Base-by-base conservation (phyloP, 1,284 basidiomycete genomes). In the Ustilago trichophora region DNA sequence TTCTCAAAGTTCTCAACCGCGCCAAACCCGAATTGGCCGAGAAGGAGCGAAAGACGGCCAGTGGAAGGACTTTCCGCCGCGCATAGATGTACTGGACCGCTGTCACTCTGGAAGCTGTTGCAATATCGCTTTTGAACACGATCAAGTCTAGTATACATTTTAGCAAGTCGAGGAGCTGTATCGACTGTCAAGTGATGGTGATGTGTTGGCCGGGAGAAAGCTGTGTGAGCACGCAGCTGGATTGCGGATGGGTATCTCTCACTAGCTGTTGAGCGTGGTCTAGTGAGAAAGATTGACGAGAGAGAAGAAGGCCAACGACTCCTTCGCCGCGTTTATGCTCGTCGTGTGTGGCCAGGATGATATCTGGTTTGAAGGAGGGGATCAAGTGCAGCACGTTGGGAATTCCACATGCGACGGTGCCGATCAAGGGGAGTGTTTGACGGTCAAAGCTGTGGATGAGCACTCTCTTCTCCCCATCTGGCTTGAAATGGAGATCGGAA, bases 1-100 rank as follows among this genome's bases (percentile, higher is more conserved):
- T 98, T 85, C 89, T 97, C 83, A 98, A 98, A 85, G 89, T 98
- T 43, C 85, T 99, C 76, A 98, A 98, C 82, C 85, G 96, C 44
- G 95, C 96, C n/a, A 98, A 98, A 86, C 91, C 91, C 29, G 96
- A 98, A 83, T 87, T 88, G 9, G 89, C 88, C 2, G 77, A 87
- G 8, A 87, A 87, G 24, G 93, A 97, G 82, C 87, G 91, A 78
- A 98, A 93, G 87, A 99, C 96, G 16, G 93, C 91, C 22, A 93
- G 59, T 27, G 77, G 77, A 13, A 64, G 77, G 40, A 76, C 77
- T 22, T 79, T 79, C 68, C 74, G 74, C 31, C 68, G 72, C 18
- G 62, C 69, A 24, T 75, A 59, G 13, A 29, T n/a, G n/a, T n/a
- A n/a, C n/a, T n/a, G n/a, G n/a, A n/a, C n/a, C n/a, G n/a, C n/a